Percentiles rank a stretch among this genome's conserved stretches.
These are phyloP conservation scores for Microdochium nivale DNA, from an alignment of 2,329 filamentous ascomycete genomes.

Conservation along the genomic window DNA sequence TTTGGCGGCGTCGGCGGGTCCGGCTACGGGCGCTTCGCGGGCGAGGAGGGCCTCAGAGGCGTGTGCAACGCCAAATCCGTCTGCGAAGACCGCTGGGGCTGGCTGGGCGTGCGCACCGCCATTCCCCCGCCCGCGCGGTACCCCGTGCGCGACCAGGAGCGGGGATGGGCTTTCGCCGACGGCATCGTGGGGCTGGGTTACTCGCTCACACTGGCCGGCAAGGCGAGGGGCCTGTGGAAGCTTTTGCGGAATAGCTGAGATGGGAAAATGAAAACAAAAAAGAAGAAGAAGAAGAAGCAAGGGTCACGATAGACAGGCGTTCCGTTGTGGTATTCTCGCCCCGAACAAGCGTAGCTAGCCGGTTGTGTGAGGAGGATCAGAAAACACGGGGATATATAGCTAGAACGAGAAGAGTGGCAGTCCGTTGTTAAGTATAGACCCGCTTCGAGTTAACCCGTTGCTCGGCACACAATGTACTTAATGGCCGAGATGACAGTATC, in stretches of 20 bases:
- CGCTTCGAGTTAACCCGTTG: too few relatives aligned
- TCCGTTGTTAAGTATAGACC: too few relatives aligned
- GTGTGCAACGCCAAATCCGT: slow-evolving; percentile 85
- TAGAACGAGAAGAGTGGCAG: too few relatives aligned
- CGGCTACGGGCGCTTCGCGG: slow-evolving; percentile 88
- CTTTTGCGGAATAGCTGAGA: background rate
- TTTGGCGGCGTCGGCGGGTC: slow-evolving; percentile 89
- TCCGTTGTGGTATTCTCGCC: too few relatives aligned
- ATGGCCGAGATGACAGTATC: too few relatives aligned
- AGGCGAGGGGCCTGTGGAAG: background rate
- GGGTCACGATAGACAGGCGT: background rate
- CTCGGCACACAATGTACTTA: too few relatives aligned
- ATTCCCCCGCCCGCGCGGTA: slow-evolving; percentile 80
- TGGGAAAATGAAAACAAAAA: background rate
- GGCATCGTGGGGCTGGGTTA: slow-evolving; percentile 56
- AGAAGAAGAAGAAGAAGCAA: background rate
- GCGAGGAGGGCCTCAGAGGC: slow-evolving; percentile 75
- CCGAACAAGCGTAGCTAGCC: too few relatives aligned
- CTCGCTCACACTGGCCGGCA: slow-evolving; percentile 21
- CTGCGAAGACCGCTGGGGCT: slow-evolving; percentile 63
- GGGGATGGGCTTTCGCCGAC: slow-evolving; percentile 57
- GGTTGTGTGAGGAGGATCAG: too few relatives aligned
- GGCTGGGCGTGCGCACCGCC: slow-evolving; percentile 57
- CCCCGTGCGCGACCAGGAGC: slow-evolving; percentile 58
- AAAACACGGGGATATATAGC: too few relatives aligned